Base-by-base conservation (phyloP, 176 grass and related monocot genomes). In the Ensete glaucum region DNA sequence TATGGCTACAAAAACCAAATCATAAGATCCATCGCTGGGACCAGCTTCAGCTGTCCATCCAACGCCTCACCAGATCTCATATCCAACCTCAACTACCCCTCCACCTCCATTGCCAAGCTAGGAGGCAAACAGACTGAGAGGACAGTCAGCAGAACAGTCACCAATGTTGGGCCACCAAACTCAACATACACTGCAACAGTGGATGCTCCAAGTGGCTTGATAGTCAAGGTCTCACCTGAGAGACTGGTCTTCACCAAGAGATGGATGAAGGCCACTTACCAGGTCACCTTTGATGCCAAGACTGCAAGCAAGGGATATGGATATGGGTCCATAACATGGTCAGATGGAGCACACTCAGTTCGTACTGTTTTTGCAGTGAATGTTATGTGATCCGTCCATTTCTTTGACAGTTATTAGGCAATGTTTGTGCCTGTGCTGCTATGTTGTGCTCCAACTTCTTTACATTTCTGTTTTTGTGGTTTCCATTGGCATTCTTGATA, bases 1-100 rank as follows among this genome's bases (percentile, higher is more conserved):
- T 98, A 89, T 53, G 95, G 95, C 9, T 98, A 98, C 88, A 93
- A 91, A 80, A 84, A 87, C 69, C 73, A 87, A 76, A 24, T 80
- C 51, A 88, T 98, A 76, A 86, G 88, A n/a, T 87, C 69, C 71
- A 52, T 98, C 69, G 73, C 86, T 6, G 84, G 86, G 75, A 84
- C 19, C 49, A 64, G 52, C 17, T 93, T 98, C 75, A 15, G 79
- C 64, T 98, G 95, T 59, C 69, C 90, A 0, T 66, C 26, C 0
- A 82, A 62, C 50, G 73, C 95, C 0, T 91, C 90, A 50, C 95
- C 84, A 25, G 86, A 91, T 29, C 88, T 91, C 69, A 87, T 91
- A 57, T 87, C 88, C 64, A 82, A 11, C 52, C 43, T 98, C 67
- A 98, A 98, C 82, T 98, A 98, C 84, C 95, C 95, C 23, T 89